Conservation (phyloP, 108 stramenopile species). For the Conticribra weissflogii region DNA sequence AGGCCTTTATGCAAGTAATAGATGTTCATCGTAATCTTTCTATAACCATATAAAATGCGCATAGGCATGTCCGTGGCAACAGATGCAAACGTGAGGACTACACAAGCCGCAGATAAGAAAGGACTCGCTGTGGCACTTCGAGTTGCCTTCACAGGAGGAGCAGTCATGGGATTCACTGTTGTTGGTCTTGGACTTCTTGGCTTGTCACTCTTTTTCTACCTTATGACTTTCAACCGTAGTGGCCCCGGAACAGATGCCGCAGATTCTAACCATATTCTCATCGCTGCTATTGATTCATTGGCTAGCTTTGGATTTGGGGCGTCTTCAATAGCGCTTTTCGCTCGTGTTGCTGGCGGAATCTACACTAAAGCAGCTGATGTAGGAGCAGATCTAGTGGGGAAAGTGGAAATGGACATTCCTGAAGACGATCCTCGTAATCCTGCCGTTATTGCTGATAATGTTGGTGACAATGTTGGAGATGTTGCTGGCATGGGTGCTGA, state of each 20-base stretch:
- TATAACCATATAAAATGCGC: too few species aligned
- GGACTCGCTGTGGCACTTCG: constrained; percentile 83
- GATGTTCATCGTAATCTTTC: too few species aligned
- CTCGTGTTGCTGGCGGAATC: constrained; percentile 99
- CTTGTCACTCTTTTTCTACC: constrained; percentile 86
- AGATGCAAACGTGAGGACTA: constrained; percentile 94
- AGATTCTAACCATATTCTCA: constrained; percentile 19
- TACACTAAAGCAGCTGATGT: constrained; percentile 99
- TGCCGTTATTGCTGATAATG: constrained; percentile 99
- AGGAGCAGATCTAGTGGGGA: constrained; percentile 98
- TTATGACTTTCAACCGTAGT: constrained; percentile 78
- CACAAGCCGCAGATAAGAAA: constrained; percentile 81
- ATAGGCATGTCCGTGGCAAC: constrained; percentile 92
- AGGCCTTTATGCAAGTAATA: too few species aligned
- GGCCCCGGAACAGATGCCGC: constrained; percentile 79
- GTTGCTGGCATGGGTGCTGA: constrained; percentile 97
- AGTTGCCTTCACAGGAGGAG: constrained; percentile 96
- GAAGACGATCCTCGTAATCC: constrained; percentile 99
- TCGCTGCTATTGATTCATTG: constrained; percentile 89
- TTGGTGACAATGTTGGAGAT: constrained; percentile 99
- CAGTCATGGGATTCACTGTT: constrained; percentile 98
- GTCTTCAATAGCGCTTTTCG: constrained; percentile 98
- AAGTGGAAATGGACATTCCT: constrained; percentile 97
- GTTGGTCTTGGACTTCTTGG: constrained; percentile 83
- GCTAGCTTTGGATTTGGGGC: constrained; percentile 98